Percentiles rank a stretch among this genome's conserved stretches.
Conservation (phyloP, 2,329 filamentous ascomycete genomes). For the Claviceps fusiformis region DNA sequence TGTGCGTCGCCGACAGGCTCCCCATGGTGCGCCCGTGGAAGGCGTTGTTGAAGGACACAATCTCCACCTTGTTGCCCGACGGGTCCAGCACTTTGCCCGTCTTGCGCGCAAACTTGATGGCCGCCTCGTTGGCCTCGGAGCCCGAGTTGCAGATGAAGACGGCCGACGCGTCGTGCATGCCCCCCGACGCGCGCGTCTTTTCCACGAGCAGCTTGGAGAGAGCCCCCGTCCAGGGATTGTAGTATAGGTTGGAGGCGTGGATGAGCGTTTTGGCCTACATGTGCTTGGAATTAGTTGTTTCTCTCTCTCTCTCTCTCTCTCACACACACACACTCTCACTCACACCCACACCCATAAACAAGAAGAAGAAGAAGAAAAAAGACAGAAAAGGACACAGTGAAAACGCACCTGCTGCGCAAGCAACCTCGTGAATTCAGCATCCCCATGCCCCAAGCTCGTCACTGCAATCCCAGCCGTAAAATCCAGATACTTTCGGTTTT, state of each 20-base stretch:
- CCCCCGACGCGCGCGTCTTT: slow-evolving; percentile 64
- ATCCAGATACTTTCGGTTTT: slow-evolving; percentile 81
- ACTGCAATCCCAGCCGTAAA: slow-evolving; percentile 95
- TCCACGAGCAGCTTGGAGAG: slow-evolving; percentile 77
- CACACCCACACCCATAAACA: too few relatives aligned
- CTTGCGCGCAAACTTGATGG: slow-evolving; percentile 93
- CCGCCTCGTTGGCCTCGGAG: slow-evolving; percentile 93
- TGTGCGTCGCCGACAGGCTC: slow-evolving; percentile 85
- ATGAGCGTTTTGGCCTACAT: slow-evolving; percentile 55
- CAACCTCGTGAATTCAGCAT: slow-evolving; percentile 61
- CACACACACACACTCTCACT: not conserved
- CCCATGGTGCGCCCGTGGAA: slow-evolving; percentile 98
- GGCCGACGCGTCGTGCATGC: slow-evolving; percentile 65
- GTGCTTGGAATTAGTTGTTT: not conserved
- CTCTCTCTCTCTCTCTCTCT: too few relatives aligned
- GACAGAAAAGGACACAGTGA: not conserved
- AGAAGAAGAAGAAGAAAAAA: not conserved
- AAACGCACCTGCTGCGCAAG: slow-evolving; percentile 58
- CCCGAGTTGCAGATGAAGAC: slow-evolving; percentile 96
- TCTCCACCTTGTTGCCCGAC: slow-evolving; percentile 59
- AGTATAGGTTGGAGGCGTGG: slow-evolving; percentile 91
- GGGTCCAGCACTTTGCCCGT: slow-evolving; percentile 64
- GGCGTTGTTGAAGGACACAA: slow-evolving; percentile 81
- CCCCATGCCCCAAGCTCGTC: slow-evolving; percentile 81
- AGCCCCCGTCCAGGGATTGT: slow-evolving; percentile 88